Conservation (phyloP, 2,329 filamentous ascomycete genomes). For the Aspergillus uvarum region DNA sequence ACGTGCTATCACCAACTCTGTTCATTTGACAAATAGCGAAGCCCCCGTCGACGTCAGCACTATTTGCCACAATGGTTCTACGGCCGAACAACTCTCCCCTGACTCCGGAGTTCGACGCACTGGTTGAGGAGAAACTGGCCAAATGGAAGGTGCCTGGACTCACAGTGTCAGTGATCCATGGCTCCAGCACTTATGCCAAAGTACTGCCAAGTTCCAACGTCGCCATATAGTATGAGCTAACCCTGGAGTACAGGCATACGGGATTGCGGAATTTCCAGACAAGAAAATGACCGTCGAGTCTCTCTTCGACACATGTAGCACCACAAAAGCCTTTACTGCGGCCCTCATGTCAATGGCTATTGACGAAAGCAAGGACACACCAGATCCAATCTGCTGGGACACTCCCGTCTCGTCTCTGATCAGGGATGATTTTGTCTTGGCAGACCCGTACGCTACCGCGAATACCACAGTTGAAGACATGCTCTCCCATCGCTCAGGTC, state of each 20-base stretch:
- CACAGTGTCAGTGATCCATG: constrained; percentile 29
- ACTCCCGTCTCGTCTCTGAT: constrained; percentile 39
- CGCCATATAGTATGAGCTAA: not conserved
- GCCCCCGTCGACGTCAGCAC: too few species aligned
- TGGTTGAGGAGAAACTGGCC: constrained; percentile 22
- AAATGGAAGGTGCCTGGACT: constrained; percentile 34
- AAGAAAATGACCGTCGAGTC: not conserved
- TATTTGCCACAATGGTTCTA: constrained; percentile 4
- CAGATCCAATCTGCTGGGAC: constrained; percentile 32
- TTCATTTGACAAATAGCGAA: too few species aligned
- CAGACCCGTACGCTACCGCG: constrained; percentile 27
- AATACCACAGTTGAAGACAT: constrained; percentile 36
- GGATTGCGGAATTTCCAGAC: not conserved
- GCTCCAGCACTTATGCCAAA: constrained; percentile 27
- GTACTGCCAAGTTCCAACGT: constrained; percentile 7
- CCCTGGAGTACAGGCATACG: not conserved
- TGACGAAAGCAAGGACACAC: constrained; percentile 18
- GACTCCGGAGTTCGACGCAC: constrained; percentile 18
- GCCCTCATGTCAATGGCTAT: constrained; percentile 24
- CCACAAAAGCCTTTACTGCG: constrained; percentile 30
- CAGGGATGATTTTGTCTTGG: constrained; percentile 34
- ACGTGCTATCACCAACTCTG: too few species aligned
- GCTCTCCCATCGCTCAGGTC: constrained; percentile 34
- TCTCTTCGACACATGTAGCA: constrained; percentile 28
- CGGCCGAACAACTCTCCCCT: constrained; percentile 10